These are phyloP conservation scores for Kodamaea sagamina DNA, from an alignment of 805 yeast genomes.

Conservation along the genomic window DNA sequence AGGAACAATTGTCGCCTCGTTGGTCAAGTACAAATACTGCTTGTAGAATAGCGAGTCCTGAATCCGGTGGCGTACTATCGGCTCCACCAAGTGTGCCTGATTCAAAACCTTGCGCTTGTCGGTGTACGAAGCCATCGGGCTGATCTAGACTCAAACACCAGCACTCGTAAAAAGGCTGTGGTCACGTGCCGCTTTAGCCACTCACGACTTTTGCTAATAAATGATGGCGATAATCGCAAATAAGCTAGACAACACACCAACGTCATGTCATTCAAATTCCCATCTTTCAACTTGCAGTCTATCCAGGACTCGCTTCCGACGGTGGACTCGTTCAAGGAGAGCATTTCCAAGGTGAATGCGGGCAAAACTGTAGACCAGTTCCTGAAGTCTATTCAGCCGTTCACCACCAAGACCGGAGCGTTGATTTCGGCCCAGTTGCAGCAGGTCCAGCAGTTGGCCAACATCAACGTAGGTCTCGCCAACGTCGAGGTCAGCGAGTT, in stretches of 20 bases:
- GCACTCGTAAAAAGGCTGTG: neutral
- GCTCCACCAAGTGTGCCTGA: slow-evolving; percentile 41
- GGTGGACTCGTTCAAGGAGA: slow-evolving; percentile 39
- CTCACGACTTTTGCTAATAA: slow-evolving; percentile 1
- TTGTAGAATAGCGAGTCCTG: slow-evolving; percentile 47
- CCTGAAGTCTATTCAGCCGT: slow-evolving; percentile 49
- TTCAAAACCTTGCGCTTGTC: slow-evolving; percentile 32
- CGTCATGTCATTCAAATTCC: slow-evolving; percentile 42
- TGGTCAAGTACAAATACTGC: slow-evolving; percentile 41
- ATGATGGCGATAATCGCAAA: neutral
- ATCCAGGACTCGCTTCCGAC: slow-evolving; percentile 45
- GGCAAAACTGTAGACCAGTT: slow-evolving; percentile 48
- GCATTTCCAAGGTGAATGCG: slow-evolving; percentile 37
- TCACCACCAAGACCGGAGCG: slow-evolving; percentile 59
- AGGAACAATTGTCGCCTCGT: slow-evolving; percentile 41
- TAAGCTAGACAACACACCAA: slow-evolving; percentile 4
- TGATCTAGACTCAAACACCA: neutral
- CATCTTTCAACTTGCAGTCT: slow-evolving; percentile 37
- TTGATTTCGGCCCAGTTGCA: slow-evolving; percentile 65
- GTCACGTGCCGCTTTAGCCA: neutral
- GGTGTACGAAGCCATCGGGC: slow-evolving; percentile 24
- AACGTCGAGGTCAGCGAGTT: slow-evolving; percentile 68
- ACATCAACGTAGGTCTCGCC: slow-evolving; percentile 21
- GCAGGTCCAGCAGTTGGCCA: slow-evolving; percentile 42
- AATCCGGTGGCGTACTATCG: slow-evolving; percentile 43